Conservation (phyloP, 2,329 filamentous ascomycete genomes). For the Aureobasidium musti region DNA sequence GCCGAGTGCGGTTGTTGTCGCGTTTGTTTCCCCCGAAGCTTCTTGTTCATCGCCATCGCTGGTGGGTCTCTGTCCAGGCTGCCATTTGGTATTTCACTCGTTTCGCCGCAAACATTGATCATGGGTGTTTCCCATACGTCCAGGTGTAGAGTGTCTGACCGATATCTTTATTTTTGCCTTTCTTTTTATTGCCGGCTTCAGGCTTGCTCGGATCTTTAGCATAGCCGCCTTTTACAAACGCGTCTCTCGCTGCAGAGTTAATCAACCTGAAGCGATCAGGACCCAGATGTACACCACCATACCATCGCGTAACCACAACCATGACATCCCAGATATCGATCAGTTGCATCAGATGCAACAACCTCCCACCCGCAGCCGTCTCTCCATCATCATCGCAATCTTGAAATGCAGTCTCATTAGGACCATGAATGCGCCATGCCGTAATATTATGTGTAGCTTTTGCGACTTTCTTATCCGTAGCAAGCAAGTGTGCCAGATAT, state of each 20-base stretch:
- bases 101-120: neutral
- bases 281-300: constrained; percentile 85
- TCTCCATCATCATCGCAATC: constrained; percentile 98
- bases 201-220: constrained; percentile 55
- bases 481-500: constrained; percentile 73
- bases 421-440: constrained; percentile 78
- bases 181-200: constrained; percentile 33
- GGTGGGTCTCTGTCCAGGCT: neutral
- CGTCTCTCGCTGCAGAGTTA: constrained; percentile 81
- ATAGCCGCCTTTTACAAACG: constrained; percentile 74
- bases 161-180: constrained; percentile 24
- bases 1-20: neutral
- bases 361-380: constrained; percentile 79
- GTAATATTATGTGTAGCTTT: constrained; percentile 92
- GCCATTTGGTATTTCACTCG: neutral
- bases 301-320: constrained; percentile 94
- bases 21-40: no score
- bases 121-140: no score
- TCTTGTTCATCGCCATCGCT: no score
- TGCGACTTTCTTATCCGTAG: constrained; percentile 81
- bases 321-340: constrained; percentile 94
- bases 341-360: constrained; percentile 88
- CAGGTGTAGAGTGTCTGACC: no score
- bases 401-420: constrained; percentile 61
- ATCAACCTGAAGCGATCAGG: constrained; percentile 89